Evolutionary conservation across 2,329 filamentous ascomycete genomes (phyloP).

Genomic region (Alternaria sp.): DNA sequence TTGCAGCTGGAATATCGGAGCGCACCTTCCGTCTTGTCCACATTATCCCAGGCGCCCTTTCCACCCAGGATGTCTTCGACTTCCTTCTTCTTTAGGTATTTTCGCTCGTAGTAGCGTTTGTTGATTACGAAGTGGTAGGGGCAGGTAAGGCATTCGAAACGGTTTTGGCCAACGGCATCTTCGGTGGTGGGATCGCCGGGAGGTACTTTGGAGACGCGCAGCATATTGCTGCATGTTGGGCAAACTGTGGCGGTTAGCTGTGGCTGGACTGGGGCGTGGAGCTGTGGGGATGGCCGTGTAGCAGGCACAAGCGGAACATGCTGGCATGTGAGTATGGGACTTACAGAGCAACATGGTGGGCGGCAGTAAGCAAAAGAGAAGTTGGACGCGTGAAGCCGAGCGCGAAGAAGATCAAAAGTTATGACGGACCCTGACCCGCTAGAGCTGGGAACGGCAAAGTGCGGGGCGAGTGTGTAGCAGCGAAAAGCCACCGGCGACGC

Average conservation of each 20-base stretch:
- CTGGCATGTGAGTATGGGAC: conserved; percentile 12
- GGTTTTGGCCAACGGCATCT: conserved; percentile 64
- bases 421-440: conserved; percentile 31
- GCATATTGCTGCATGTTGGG: conserved; percentile 82
- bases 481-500: conserved; percentile 18
- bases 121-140: conserved; percentile 88
- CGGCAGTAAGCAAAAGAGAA: conserved; percentile 2
- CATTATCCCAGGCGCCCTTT: conserved; percentile 87
- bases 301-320: not conserved
- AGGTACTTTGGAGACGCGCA: conserved; percentile 69
- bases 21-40: conserved; percentile 74
- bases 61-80: conserved; percentile 91
- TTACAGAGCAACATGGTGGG: conserved; percentile 70
- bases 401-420: conserved; percentile 31
- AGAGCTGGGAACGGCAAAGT: conserved; percentile 26
- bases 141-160: conserved; percentile 93
- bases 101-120: conserved; percentile 80
- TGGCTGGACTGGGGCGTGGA: not conserved
- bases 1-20: not conserved
- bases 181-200: conserved; percentile 48
- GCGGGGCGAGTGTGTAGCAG: conserved; percentile 27
- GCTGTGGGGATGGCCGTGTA: too few species aligned
- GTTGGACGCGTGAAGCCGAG: not conserved
- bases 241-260: conserved; percentile 62
- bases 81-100: conserved; percentile 80